Evolutionary conservation across 163 green algal genomes (phyloP), one percentile per base, ranked within the genome.

Genomic region (Chlorella variabilis): DNA sequence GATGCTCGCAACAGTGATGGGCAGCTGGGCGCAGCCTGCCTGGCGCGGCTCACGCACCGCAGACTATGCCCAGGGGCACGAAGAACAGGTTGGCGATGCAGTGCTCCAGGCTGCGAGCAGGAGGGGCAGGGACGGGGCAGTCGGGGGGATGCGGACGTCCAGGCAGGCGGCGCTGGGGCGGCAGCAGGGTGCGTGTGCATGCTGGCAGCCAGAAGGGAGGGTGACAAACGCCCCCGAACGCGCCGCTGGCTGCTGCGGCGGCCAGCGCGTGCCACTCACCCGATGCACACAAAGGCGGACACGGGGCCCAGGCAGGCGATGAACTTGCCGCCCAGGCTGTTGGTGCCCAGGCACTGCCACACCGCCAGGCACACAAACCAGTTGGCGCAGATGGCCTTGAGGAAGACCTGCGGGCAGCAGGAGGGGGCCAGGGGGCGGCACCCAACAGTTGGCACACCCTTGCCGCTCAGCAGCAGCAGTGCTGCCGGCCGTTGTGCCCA

Each of bases 1-100:
- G 34, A 54, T 54, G 45, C 45, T 54, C 45, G 62, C 13, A 9
- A 36, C 62, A 42, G 17, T 11, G 1, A 70, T 29, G 17, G 34
- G 2, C 17, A 29, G 38, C 29, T 21, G 62, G 18, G 33, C 33
- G 17, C 3, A 15, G 62, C 62, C 45, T 7, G 15, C 15, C 11
- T 34, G 54, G 31, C 70, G 21, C 34, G 13, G 11, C 42, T 62
- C 66, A n/a, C n/a, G n/a, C n/a, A 70, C 70, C 66, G 29, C 69
- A 71, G 18, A 82, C 27, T 34, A 93, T 94, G 33, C 87, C 90
- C 54, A 92, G 78, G 15, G 90, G 89, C 36, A 95, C 88, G 56
- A 95, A 83, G 80, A 93, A 93, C 83, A 92, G 88, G 87, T 95
- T 95, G 71, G 91, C 91, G 21, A 95, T 86, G 69, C 82, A 91